Conservation (phyloP, 2,329 filamentous ascomycete genomes). For the Didymella sp. region DNA sequence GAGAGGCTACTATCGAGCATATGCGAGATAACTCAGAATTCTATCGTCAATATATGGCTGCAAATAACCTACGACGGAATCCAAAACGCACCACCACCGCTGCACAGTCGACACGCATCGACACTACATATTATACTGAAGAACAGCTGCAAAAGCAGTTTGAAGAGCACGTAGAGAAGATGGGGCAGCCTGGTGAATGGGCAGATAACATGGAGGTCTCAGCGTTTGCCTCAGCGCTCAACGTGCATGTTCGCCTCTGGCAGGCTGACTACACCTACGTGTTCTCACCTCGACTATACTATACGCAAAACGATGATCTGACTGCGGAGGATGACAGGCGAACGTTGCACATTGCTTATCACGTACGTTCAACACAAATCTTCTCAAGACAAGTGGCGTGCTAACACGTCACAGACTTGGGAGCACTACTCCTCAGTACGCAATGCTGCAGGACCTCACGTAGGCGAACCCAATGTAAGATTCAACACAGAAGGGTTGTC, state of each 20-base stretch:
- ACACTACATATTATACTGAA: constrained; percentile 57
- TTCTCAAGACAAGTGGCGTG: background rate
- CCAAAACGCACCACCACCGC: constrained; percentile 64
- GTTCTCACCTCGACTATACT: constrained; percentile 53
- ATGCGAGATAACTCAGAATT: constrained; percentile 67
- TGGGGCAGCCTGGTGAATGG: constrained; percentile 67
- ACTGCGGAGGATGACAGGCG: constrained; percentile 43
- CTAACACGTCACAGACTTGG: constrained; percentile 58
- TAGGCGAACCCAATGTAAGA: constrained; percentile 60
- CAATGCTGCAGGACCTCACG: constrained; percentile 65
- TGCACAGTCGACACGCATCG: constrained; percentile 52
- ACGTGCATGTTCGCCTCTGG: constrained; percentile 69
- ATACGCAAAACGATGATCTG: constrained; percentile 36
- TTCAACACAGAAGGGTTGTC: constrained; percentile 37
- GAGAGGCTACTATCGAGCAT: constrained; percentile 65
- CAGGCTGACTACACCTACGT: constrained; percentile 61
- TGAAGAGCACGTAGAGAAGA: constrained; percentile 63
- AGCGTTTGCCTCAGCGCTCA: constrained; percentile 68
- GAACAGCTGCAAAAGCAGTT: constrained; percentile 62
- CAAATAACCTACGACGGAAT: constrained; percentile 61
- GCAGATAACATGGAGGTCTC: constrained; percentile 72
- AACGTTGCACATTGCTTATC: constrained; percentile 66
- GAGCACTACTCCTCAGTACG: constrained; percentile 73
- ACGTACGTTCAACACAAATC: constrained; percentile 56
- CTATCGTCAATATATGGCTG: constrained; percentile 70